A percentile compares a stretch with the other conserved stretches of the same genome.
Evolutionary conservation across 345 rosid species (phyloP).

Genomic region (Lepidium sativum): DNA sequence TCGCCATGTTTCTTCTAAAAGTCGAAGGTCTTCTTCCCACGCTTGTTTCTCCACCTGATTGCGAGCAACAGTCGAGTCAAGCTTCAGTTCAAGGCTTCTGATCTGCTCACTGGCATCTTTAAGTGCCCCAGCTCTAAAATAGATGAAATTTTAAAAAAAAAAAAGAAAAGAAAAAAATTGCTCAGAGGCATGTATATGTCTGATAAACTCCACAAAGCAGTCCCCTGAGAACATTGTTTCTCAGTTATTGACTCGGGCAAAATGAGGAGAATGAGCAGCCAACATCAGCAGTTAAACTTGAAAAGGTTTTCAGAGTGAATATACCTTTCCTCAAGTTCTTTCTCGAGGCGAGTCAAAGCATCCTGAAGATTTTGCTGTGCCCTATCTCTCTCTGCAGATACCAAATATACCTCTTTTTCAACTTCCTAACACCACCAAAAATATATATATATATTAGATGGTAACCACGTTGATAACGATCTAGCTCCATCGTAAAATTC

Average conservation of each 20-base stretch:
- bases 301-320: neutral
- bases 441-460: neutral
- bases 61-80: constrained; percentile 47
- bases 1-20: constrained; percentile 88
- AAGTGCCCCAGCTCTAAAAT: constrained; percentile 65
- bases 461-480: neutral
- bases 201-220: neutral
- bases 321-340: constrained; percentile 70
- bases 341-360: constrained; percentile 50
- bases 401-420: constrained; percentile 54
- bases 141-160: constrained; percentile 1
- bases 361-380: constrained; percentile 63
- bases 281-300: neutral
- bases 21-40: constrained; percentile 74
- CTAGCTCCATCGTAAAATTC: constrained; percentile 1
- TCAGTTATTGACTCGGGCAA: neutral
- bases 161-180: neutral
- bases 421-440: constrained; percentile 54
- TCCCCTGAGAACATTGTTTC: constrained; percentile 4
- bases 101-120: constrained; percentile 54
- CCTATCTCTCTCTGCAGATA: constrained; percentile 68
- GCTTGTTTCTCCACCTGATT: constrained; percentile 68
- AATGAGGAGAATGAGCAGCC: neutral
- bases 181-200: neutral
- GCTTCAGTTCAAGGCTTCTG: constrained; percentile 56